Evolutionary conservation across 306 rosid genomes (phyloP), one percentile per base, ranked within the genome.

Genomic region (Neltuma alba): DNA sequence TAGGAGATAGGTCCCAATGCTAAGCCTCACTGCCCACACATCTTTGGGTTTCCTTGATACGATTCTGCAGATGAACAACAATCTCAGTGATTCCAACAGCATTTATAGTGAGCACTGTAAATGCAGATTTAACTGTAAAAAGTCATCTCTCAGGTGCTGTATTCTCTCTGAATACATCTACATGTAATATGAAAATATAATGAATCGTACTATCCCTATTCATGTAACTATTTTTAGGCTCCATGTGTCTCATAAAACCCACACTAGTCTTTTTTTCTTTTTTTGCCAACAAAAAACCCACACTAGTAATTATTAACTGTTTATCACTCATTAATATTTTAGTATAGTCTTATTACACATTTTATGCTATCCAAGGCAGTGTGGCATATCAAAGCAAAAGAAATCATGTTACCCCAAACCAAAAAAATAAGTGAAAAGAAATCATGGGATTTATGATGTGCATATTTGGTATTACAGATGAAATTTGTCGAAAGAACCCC

Each of bases 41-140:
- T 94, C 97, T 79, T 84, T 91, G 3, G 97, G 94, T 80, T 91
- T 94, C 85, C 98, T 92, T 77, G 97, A 92, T 74, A 94, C 86
- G 74, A 91, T 89, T 81, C 97, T 94, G 92, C 84, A 82, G 5
- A 37, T 44, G 79, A 38, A 21, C 4, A 20, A 21, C 31, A 38
- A 66, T 66, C 8, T 11, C 33, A 66, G 5, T 21, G 38, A 36
- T 38, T 62, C 40, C 2, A 62, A 64, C 44, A 64, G 7, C 21
- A 16, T 64, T 16, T 64, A 52, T 20, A 52, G 58, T 20, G 58
- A 52, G n/a, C 12, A 20, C 8, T 4, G 9, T n/a, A 52, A 7
- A n/a, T 52, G 10, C 58, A 52, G 11, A n/a, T 52, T 18, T 52
- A n/a, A 52, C 30, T 54, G 13, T 7, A 54, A 54, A 21, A 54